Conservation (phyloP, 2,329 filamentous ascomycete genomes). For the Cucurbitaria berberidis region DNA sequence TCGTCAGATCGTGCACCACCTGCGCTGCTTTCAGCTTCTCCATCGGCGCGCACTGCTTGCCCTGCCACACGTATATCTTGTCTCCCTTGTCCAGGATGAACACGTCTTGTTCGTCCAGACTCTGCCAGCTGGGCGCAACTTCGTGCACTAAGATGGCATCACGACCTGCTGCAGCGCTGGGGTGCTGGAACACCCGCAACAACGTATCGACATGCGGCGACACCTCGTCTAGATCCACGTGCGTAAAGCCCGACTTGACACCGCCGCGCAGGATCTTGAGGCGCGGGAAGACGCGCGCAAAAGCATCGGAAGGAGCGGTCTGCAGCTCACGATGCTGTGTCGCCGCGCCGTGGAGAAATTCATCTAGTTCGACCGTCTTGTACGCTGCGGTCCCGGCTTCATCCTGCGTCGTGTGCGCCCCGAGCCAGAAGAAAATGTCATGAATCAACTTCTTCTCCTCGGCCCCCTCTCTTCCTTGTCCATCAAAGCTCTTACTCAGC, state of each 20-base stretch:
- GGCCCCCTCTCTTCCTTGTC: constrained; percentile 21
- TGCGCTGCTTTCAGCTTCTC: constrained; percentile 72
- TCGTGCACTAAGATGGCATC: constrained; percentile 66
- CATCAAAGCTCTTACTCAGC: constrained; percentile 62
- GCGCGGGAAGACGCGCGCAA: constrained; percentile 65
- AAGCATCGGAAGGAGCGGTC: constrained; percentile 63
- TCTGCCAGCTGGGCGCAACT: constrained; percentile 66
- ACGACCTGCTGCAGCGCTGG: constrained; percentile 50
- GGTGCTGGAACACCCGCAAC: constrained; percentile 68
- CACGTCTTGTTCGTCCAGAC: constrained; percentile 69
- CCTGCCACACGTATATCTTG: constrained; percentile 76
- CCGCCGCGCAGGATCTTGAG: constrained; percentile 67
- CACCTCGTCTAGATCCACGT: constrained; percentile 60
- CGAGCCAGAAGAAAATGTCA: constrained; percentile 75
- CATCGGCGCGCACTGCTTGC: constrained; percentile 68
- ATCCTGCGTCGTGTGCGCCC: constrained; percentile 69
- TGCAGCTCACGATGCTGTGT: constrained; percentile 71
- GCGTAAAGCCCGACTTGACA: constrained; percentile 66
- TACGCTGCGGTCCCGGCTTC: constrained; percentile 73
- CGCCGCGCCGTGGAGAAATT: constrained; percentile 67
- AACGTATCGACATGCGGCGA: constrained; percentile 58
- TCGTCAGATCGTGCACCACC: constrained; percentile 68
- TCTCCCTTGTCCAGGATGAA: constrained; percentile 68
- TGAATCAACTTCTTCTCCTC: constrained; percentile 48
- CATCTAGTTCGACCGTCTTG: constrained; percentile 73